phyloP scores from a whole-genome alignment of 257 asterid genomes.

The Solanum ossicruentum region DNA sequence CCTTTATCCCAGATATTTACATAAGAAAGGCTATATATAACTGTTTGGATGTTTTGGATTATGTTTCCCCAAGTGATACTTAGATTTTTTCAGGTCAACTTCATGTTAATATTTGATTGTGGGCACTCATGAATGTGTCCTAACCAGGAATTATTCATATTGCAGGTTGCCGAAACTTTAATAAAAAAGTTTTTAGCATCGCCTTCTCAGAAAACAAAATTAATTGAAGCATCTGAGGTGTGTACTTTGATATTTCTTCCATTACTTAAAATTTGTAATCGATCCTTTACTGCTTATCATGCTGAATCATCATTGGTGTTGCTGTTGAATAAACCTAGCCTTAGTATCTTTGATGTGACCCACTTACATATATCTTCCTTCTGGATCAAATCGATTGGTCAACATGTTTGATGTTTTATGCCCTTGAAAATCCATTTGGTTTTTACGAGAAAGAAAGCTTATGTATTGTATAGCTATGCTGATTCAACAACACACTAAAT shows the following conservation, averaged over 20 bases:
- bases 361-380: not conserved
- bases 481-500: not conserved
- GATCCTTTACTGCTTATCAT: not conserved
- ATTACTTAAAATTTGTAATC: not conserved
- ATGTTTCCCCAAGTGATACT: not conserved
- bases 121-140: not conserved
- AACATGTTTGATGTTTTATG: not conserved
- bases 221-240: slow-evolving; percentile 79
- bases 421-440: not conserved
- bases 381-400: not conserved
- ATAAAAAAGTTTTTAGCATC: slow-evolving; percentile 67
- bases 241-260: not conserved
- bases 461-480: not conserved
- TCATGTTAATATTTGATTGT: not conserved
- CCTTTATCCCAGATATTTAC: not conserved
- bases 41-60: not conserved
- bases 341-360: not conserved
- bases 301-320: not conserved
- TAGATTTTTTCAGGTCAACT: not conserved
- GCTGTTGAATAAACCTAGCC: not conserved
- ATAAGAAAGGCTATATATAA: not conserved
- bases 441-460: not conserved
- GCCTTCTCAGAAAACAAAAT: slow-evolving; percentile 74
- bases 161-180: slow-evolving; percentile 72
- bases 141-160: not conserved